Evolutionary conservation across 768 basidiomycete species (phyloP).

Genomic region (Tricholoma sp.): DNA sequence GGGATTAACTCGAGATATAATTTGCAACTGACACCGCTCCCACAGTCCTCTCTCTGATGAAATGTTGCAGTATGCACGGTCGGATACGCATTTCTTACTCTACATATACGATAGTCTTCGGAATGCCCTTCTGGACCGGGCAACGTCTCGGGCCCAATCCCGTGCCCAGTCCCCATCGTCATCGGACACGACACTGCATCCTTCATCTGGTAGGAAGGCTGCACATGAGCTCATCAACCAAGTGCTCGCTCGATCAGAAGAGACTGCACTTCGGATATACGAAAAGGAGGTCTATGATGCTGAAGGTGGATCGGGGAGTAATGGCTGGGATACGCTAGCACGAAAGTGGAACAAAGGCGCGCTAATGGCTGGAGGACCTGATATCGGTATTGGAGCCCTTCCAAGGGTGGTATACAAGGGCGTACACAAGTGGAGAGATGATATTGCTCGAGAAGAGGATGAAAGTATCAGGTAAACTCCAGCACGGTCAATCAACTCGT

Average conservation of each 20-base stretch:
- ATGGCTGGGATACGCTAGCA: slow-evolving; percentile 75
- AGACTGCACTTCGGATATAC: slow-evolving; percentile 72
- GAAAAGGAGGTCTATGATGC: slow-evolving; percentile 67
- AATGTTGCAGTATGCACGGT: slow-evolving; percentile 90
- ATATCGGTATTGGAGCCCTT: slow-evolving; percentile 31
- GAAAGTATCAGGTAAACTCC: slow-evolving; percentile 69
- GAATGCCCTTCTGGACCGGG: slow-evolving; percentile 77
- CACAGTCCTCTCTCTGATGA: slow-evolving; percentile 73
- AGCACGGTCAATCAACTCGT: slow-evolving; percentile 1
- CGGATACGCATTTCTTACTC: slow-evolving; percentile 94
- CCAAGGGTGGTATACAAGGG: slow-evolving; percentile 62
- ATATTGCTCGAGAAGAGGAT: slow-evolving; percentile 74
- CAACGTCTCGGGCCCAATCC: slow-evolving; percentile 34
- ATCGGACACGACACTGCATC: slow-evolving; percentile 18
- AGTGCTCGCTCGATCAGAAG: slow-evolving; percentile 67
- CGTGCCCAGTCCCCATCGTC: slow-evolving; percentile 30
- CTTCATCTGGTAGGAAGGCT: slow-evolving; percentile 14
- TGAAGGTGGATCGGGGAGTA: slow-evolving; percentile 55
- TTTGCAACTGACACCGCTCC: background rate
- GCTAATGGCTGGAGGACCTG: slow-evolving; percentile 34
- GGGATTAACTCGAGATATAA: background rate
- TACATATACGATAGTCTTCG: slow-evolving; percentile 91
- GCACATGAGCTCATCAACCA: slow-evolving; percentile 46
- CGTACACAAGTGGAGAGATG: slow-evolving; percentile 83
- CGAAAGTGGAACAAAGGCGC: slow-evolving; percentile 77